These are phyloP conservation scores for Epichloe baconii DNA, from an alignment of 2,329 filamentous ascomycete genomes.

Conservation along the genomic window DNA sequence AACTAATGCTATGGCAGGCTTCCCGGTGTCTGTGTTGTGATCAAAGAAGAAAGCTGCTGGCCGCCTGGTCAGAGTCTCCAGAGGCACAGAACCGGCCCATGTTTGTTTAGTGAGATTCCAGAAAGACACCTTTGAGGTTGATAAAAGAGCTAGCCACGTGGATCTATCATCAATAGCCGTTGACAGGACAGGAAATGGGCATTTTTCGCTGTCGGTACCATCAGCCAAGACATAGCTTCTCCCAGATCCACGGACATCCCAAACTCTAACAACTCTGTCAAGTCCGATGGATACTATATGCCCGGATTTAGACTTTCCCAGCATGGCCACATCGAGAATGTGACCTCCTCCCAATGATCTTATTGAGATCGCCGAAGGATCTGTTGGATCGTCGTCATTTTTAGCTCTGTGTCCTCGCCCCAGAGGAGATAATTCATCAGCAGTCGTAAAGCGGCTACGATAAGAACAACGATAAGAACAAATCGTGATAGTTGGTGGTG, in stretches of 20 bases:
- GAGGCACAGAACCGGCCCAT: constrained; percentile 41
- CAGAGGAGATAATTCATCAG: constrained; percentile 64
- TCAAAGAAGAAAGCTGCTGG: constrained; percentile 54
- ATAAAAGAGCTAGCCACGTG: constrained; percentile 53
- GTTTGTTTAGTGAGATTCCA: constrained; percentile 47
- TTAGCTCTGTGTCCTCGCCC: constrained; percentile 40
- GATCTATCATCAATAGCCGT: constrained; percentile 52
- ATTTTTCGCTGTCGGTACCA: constrained; percentile 26
- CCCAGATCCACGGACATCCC: constrained; percentile 40
- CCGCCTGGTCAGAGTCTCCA: constrained; percentile 39
- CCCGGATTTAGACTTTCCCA: constrained; percentile 49
- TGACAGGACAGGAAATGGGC: constrained; percentile 47
- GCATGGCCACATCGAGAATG: constrained; percentile 52
- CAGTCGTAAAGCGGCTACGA: constrained; percentile 51
- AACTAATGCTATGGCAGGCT: constrained; percentile 44
- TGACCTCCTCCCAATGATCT: constrained; percentile 51
- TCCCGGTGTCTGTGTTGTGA: constrained; percentile 20
- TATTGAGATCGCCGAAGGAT: constrained; percentile 40
- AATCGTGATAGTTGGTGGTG: constrained; percentile 47
- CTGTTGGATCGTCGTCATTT: constrained; percentile 31
- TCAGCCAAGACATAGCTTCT: constrained; percentile 28
- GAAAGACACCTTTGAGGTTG: constrained; percentile 37
- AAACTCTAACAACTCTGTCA: constrained; percentile 55
- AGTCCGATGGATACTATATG: constrained; percentile 57
- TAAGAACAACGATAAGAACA: constrained; percentile 46